Percentiles rank a stretch among this genome's conserved stretches.
phyloP scores from a whole-genome alignment of 768 basidiomycete species.

The Flagelloscypha sp. region DNA sequence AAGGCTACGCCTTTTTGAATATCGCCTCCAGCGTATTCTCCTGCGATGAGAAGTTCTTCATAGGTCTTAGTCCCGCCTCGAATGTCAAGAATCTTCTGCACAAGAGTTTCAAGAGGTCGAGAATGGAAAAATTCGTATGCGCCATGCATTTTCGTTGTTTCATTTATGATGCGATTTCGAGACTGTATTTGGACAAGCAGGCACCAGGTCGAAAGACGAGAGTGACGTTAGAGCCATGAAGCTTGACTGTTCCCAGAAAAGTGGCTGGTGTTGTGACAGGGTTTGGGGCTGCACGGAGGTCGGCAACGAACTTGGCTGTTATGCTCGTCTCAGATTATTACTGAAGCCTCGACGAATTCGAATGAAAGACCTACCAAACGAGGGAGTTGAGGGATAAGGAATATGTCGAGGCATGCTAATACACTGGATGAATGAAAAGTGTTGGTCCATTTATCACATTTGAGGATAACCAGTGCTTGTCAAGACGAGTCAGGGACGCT shows the following conservation, averaged over 20 bases:
- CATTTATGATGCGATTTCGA: slow-evolving; percentile 12
- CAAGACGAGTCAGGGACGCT: too few relatives aligned
- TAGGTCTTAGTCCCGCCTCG: slow-evolving; percentile 4
- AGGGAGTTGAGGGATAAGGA: too few relatives aligned
- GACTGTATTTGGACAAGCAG: slow-evolving; percentile 13
- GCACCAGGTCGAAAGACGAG: slow-evolving; percentile 8
- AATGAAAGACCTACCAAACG: too few relatives aligned
- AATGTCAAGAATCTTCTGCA: slow-evolving; percentile 13
- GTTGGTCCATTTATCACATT: too few relatives aligned
- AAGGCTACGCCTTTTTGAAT: slow-evolving; percentile 16
- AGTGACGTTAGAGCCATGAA: slow-evolving; percentile 15
- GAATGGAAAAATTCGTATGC: slow-evolving; percentile 12
- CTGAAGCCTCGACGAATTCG: too few relatives aligned
- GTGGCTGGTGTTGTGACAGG: too few relatives aligned
- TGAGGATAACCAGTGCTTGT: too few relatives aligned
- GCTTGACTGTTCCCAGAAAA: slow-evolving; percentile 15
- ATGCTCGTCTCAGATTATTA: too few relatives aligned
- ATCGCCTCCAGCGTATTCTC: slow-evolving; percentile 13
- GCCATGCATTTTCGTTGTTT: slow-evolving; percentile 11
- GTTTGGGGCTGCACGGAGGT: too few relatives aligned
- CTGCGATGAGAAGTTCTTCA: slow-evolving; percentile 11
- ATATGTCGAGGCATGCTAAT: too few relatives aligned
- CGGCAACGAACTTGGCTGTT: too few relatives aligned
- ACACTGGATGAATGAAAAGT: too few relatives aligned
- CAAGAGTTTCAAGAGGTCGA: slow-evolving; percentile 12